phyloP scores from a whole-genome alignment of 1,284 basidiomycete species.

The Leccinum subrobustum region DNA sequence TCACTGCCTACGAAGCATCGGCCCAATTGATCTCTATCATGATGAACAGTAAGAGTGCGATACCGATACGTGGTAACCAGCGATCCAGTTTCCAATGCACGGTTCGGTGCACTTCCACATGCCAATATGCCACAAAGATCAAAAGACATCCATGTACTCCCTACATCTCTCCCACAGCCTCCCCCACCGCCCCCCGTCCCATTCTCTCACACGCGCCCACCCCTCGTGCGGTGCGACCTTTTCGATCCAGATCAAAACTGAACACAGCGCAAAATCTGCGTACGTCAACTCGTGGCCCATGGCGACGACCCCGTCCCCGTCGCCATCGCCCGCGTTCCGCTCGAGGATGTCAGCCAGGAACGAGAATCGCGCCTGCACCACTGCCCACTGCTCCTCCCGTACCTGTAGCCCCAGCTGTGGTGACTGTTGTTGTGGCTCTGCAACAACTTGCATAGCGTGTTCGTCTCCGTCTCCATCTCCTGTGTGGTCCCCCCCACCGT shows the following conservation, averaged over 20 bases:
- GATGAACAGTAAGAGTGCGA: background rate
- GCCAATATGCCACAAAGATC: background rate
- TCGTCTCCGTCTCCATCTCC: background rate
- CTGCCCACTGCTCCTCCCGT: slow-evolving; percentile 61
- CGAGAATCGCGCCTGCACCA: slow-evolving; percentile 63
- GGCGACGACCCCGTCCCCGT: slow-evolving; percentile 59
- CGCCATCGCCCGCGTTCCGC: slow-evolving; percentile 50
- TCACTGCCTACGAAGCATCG: background rate
- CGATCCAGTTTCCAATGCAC: background rate
- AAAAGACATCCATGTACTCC: slow-evolving; percentile 58
- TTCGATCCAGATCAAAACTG: slow-evolving; percentile 69
- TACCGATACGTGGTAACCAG: background rate
- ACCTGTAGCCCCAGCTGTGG: slow-evolving; percentile 33
- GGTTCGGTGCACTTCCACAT: background rate
- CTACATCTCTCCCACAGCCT: slow-evolving; percentile 57
- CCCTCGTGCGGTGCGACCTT: slow-evolving; percentile 64
- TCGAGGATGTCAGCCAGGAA: slow-evolving; percentile 61
- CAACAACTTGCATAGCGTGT: background rate
- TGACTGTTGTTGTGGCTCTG: background rate
- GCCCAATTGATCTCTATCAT: background rate
- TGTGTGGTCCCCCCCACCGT: background rate
- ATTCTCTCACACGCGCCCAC: slow-evolving; percentile 58
- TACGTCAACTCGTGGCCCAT: slow-evolving; percentile 66
- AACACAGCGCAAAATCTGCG: slow-evolving; percentile 69
- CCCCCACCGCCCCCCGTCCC: slow-evolving; percentile 64